phyloP scores from a whole-genome alignment of 176 grass and related monocot species.

The Oropetium thomaeum region DNA sequence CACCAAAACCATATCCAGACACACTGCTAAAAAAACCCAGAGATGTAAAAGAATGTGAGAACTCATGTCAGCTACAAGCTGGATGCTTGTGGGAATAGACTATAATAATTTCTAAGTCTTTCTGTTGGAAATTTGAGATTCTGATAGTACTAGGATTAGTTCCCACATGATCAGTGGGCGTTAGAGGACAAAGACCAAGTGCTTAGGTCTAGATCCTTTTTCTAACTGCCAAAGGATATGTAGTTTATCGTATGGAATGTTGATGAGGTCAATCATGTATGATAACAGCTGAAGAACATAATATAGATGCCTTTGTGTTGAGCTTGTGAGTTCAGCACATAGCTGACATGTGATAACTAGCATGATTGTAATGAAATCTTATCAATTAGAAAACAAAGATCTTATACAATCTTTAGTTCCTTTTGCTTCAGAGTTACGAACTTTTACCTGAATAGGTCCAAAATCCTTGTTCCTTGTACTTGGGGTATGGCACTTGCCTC shows the following conservation, averaged over 20 bases:
- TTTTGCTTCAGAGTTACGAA: conserved; percentile 3
- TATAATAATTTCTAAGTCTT: conserved; percentile 17
- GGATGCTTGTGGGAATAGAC: conserved; percentile 3
- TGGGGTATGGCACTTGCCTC: conserved; percentile 42
- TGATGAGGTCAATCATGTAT: neutral
- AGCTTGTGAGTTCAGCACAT: neutral
- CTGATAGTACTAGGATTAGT: conserved; percentile 29
- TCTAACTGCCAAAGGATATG: conserved; percentile 8
- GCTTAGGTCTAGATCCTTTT: conserved; percentile 4
- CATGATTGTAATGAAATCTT: conserved; percentile 5
- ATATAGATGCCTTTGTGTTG: neutral
- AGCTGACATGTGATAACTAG: neutral
- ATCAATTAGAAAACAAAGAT: neutral
- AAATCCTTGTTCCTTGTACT: conserved; percentile 61
- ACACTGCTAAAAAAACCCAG: neutral
- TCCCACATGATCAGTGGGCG: neutral
- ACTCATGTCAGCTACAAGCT: conserved; percentile 18
- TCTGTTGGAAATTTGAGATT: conserved; percentile 27
- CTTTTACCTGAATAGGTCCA: conserved; percentile 32
- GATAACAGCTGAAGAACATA: neutral
- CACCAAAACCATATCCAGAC: neutral
- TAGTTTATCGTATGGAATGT: neutral
- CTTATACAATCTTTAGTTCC: neutral
- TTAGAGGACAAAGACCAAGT: neutral
- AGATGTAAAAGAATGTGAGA: neutral